Base-by-base conservation (phyloP, 345 rosid genomes). In the Ceriops zippeliana region DNA sequence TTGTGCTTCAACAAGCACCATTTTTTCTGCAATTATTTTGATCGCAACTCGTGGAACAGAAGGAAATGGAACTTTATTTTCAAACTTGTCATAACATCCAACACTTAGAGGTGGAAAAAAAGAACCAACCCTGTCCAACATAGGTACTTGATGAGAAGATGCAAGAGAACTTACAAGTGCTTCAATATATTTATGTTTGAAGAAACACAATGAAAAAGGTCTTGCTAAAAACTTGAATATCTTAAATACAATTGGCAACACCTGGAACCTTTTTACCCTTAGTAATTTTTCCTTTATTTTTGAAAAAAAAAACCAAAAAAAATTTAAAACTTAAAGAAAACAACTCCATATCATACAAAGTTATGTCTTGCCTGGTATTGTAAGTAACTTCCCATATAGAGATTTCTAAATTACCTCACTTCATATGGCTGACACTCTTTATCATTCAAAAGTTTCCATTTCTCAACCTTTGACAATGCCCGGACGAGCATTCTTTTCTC, bases 71-170 rank as follows among this genome's bases (percentile, higher is more conserved):
- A 75, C 83, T 63, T 22, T 77, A 70, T 86, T 88, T 63, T 60
- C 82, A 62, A 67, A 82, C 66, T 65, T 66, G 75, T 90, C 96
- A 62, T 74, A 74, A 72, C 93, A 83, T 31, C 78, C 83, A 46
- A 90, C 59, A 52, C 46, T 52, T 47, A 83, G 17, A 9, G 64
- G 66, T 32, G 83, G 82, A 65, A 85, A 78, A 42, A 52, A 67
- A 16, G 84, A 84, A 73, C 96, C 96, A 31, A 84, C 84, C 76
- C 96, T 90, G 84, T 58, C 46, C 37, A 72, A 54, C 10, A 65
- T 32, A 6, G 49, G 49, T 42, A 7, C 20, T 64, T 7, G 6
- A 27, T 62, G 22, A 32, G 28, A 52, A 31, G 34, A 37, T 24
- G 7, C 9, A 61, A 17, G 34, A 16, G 52, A 37, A 30, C n/a